Evolutionary conservation across 208 protist species (phyloP).

Genomic region (Crithidia thermophila): DNA sequence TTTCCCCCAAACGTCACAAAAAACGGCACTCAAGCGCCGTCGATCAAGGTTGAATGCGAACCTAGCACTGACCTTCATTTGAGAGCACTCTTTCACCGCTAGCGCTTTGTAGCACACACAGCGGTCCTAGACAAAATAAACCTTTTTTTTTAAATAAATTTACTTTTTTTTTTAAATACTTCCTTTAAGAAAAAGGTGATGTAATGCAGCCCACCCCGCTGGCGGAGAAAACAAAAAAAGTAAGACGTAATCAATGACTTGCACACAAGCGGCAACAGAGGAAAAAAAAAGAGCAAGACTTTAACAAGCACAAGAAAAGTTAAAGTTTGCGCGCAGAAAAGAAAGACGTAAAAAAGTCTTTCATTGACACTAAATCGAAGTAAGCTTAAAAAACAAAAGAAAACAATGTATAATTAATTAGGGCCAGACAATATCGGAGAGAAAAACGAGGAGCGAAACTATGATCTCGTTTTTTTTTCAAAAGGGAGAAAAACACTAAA

Average conservation of each 20-base stretch:
- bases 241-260: neutral
- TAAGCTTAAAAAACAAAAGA: neutral
- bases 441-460: neutral
- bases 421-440: too few relatives aligned
- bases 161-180: neutral
- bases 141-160: neutral
- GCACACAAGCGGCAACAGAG: too few relatives aligned
- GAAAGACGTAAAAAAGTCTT: neutral
- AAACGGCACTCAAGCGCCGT: too few relatives aligned
- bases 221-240: neutral
- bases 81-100: too few relatives aligned
- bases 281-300: conserved; percentile 5
- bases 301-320: neutral
- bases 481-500: conserved; percentile 1
- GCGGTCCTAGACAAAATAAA: too few relatives aligned
- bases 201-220: neutral
- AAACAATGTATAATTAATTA: too few relatives aligned
- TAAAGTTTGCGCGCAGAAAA: conserved; percentile 1
- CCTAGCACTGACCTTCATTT: too few relatives aligned
- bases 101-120: too few relatives aligned
- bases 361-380: neutral
- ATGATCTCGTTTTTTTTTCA: too few relatives aligned
- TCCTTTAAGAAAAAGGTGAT: conserved; percentile 7
- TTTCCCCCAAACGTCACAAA: too few relatives aligned
- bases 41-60: too few relatives aligned